Conservation (phyloP, 2,329 filamentous ascomycete species). For the Colletotrichum sp. region DNA sequence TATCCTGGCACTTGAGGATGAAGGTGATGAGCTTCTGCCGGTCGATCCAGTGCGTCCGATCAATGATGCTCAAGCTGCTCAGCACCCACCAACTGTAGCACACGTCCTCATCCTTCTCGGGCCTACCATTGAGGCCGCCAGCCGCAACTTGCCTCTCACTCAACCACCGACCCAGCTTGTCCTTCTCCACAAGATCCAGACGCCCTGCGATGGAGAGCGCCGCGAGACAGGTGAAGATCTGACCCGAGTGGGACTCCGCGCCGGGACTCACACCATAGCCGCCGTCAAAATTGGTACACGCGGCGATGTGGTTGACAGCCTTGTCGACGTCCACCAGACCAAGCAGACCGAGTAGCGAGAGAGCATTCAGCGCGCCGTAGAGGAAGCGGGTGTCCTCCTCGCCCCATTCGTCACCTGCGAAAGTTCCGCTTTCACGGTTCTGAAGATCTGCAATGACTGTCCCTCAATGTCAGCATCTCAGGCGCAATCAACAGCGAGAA, state of each 20-base stretch:
- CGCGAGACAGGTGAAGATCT: conserved; percentile 93
- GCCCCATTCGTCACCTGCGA: conserved; percentile 94
- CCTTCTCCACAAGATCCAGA: conserved; percentile 81
- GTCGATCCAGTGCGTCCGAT: conserved; percentile 91
- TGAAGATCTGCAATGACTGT: conserved; percentile 82
- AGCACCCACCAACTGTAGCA: conserved; percentile 99
- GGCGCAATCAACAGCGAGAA: not conserved
- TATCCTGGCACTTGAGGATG: conserved; percentile 88
- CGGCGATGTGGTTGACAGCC: conserved; percentile 78
- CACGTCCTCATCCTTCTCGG: conserved; percentile 94
- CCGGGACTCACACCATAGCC: conserved; percentile 90
- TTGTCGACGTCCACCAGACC: conserved; percentile 78
- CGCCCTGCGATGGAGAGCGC: conserved; percentile 84
- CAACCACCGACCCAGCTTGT: conserved; percentile 86
- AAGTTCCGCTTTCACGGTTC: conserved; percentile 81
- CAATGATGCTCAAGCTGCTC: conserved; percentile 89
- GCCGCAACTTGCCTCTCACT: conserved; percentile 89
- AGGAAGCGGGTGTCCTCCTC: conserved; percentile 95
- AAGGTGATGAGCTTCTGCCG: conserved; percentile 77
- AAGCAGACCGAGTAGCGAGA: conserved; percentile 81
- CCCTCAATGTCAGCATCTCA: not conserved
- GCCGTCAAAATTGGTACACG: conserved; percentile 92
- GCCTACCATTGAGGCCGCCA: conserved; percentile 90
- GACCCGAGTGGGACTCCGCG: conserved; percentile 92
- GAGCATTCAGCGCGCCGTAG: conserved; percentile 86